Evolutionary conservation across 2,329 filamentous ascomycete species (phyloP).

Genomic region (Colletotrichum trifolii): DNA sequence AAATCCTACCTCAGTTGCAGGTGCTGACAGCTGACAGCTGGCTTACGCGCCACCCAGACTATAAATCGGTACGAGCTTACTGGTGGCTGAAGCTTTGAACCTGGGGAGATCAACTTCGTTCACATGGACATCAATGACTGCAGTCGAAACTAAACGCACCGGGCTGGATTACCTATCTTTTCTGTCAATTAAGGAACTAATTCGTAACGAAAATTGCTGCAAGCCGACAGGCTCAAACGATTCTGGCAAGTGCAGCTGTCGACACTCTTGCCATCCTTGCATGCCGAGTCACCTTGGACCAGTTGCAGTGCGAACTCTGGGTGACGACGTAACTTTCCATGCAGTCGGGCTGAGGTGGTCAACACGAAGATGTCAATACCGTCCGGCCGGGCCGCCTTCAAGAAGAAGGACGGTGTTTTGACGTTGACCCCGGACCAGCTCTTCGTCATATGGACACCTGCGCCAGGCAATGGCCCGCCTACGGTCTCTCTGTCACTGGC

Average conservation of each 20-base stretch:
- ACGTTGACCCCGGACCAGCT: constrained; percentile 78
- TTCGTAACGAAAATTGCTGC: too few species aligned
- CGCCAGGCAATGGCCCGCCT: constrained; percentile 70
- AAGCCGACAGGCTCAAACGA: too few species aligned
- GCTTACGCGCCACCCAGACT: constrained; percentile 5
- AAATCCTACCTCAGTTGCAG: too few species aligned
- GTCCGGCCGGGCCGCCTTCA: constrained; percentile 80
- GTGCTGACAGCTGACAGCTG: too few species aligned
- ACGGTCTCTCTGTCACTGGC: constrained; percentile 76
- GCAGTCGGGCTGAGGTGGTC: background rate
- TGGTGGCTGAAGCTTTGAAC: constrained; percentile 26
- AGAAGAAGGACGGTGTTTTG: constrained; percentile 94
- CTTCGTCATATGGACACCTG: constrained; percentile 84
- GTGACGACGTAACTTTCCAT: too few species aligned
- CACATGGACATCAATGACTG: too few species aligned
- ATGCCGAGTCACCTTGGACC: background rate
- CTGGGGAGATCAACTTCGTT: constrained; percentile 16
- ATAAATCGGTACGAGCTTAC: constrained; percentile 5
- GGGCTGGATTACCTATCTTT: too few species aligned
- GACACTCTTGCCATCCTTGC: constrained; percentile 4
- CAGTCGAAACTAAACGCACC: constrained; percentile 3
- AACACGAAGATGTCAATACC: constrained; percentile 63
- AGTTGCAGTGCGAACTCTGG: too few species aligned
- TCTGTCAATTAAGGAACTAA: too few species aligned
- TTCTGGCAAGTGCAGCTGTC: too few species aligned